Evolutionary conservation across 345 rosid genomes (phyloP).

Genomic region (Ceriops zippeliana): DNA sequence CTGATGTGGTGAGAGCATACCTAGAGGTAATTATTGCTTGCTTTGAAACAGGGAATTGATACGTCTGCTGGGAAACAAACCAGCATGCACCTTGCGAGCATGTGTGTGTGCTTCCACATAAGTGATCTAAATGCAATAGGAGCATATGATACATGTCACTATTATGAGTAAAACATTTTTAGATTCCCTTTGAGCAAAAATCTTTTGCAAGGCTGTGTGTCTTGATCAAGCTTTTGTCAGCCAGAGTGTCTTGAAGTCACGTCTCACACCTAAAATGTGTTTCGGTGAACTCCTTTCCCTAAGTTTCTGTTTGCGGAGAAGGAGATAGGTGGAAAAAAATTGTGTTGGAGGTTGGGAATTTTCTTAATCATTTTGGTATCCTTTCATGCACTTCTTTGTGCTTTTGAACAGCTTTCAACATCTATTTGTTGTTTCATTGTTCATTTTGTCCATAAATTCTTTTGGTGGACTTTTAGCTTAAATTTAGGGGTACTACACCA

Average conservation of each 20-base stretch:
- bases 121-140: not conserved
- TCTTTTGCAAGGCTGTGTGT: not conserved
- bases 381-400: not conserved
- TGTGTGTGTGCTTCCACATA: not conserved
- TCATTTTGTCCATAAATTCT: slow-evolving; percentile 6
- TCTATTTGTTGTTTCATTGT: slow-evolving; percentile 4
- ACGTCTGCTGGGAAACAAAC: not conserved
- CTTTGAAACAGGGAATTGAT: not conserved
- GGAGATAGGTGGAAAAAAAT: not conserved
- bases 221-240: not conserved
- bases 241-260: not conserved
- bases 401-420: not conserved
- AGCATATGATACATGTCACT: not conserved
- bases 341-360: too few relatives aligned
- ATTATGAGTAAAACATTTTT: not conserved
- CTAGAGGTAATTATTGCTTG: not conserved
- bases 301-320: not conserved
- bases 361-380: not conserved
- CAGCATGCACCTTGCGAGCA: not conserved
- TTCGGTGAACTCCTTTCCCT: not conserved
- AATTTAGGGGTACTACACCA: not conserved
- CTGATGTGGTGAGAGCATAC: slow-evolving; percentile 6
- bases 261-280: not conserved
- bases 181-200: not conserved
- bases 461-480: slow-evolving; percentile 1